A percentile compares a stretch with the other conserved stretches of the same genome.
phyloP scores from a whole-genome alignment of 352 stramenopile genomes.

The Globisporangium barbulae region DNA sequence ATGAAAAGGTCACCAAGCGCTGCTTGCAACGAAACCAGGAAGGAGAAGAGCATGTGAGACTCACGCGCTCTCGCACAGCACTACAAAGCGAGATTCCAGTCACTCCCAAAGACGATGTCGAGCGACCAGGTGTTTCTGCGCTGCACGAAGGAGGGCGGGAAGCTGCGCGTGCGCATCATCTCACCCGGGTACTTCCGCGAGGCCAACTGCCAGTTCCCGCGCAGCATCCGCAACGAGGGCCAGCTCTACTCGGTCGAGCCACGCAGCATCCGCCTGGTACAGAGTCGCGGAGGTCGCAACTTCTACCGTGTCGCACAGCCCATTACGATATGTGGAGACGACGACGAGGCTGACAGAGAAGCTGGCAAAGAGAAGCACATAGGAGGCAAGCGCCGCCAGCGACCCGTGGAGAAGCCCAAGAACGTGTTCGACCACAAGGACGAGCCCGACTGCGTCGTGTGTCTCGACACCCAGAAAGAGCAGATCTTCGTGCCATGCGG shows the following conservation, averaged over 20 bases:
- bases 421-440: constrained; percentile 18
- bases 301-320: constrained; percentile 21
- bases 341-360: neutral
- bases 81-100: too few species aligned
- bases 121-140: constrained; percentile 11
- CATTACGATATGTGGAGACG: constrained; percentile 10
- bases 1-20: too few species aligned
- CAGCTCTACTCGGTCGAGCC: constrained; percentile 12
- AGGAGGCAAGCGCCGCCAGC: neutral
- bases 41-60: neutral
- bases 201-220: constrained; percentile 23
- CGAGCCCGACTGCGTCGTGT: constrained; percentile 21
- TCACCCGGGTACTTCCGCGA: constrained; percentile 17
- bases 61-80: neutral
- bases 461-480: constrained; percentile 16
- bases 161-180: constrained; percentile 18
- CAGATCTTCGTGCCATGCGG: constrained; percentile 21
- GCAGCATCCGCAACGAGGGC: constrained; percentile 15
- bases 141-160: constrained; percentile 11
- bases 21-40: too few species aligned
- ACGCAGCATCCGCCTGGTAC: constrained; percentile 13
- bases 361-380: neutral
- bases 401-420: constrained; percentile 11
- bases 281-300: constrained; percentile 4
- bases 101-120: neutral